Percentiles rank a stretch among this genome's conserved stretches.
These are phyloP conservation scores for Ceratobasidium papillatum DNA, from an alignment of 1,284 basidiomycete genomes.

Conservation along the genomic window DNA sequence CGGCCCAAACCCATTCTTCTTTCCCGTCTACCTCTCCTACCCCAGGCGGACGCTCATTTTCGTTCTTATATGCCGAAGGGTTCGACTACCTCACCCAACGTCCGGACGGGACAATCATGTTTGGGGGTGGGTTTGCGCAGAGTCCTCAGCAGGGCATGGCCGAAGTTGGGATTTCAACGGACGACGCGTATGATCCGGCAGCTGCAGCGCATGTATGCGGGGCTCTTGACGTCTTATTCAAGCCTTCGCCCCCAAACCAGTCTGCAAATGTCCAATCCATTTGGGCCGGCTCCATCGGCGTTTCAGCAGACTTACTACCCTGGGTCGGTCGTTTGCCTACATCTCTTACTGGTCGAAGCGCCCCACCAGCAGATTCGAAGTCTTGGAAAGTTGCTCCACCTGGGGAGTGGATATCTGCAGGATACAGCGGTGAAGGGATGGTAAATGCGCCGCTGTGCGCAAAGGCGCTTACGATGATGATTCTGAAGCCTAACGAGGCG, in stretches of 20 bases:
- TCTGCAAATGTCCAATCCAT: slow-evolving; percentile 55
- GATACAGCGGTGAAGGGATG: slow-evolving; percentile 38
- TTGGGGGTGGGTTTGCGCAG: slow-evolving; percentile 62
- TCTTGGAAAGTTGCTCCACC: slow-evolving; percentile 22
- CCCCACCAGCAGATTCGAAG: slow-evolving; percentile 45
- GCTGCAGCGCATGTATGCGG: slow-evolving; percentile 59
- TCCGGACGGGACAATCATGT: slow-evolving; percentile 66
- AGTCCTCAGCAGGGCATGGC: slow-evolving; percentile 51
- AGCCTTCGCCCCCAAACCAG: slow-evolving; percentile 53
- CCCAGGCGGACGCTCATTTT: slow-evolving; percentile 58
- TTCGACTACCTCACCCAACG: slow-evolving; percentile 82
- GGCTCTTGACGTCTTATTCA: slow-evolving; percentile 61
- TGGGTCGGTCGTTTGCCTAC: slow-evolving; percentile 66
- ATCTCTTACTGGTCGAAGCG: slow-evolving; percentile 52
- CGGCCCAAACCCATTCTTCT: slow-evolving; percentile 66
- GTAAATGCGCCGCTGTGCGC: slow-evolving; percentile 35
- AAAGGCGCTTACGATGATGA: slow-evolving; percentile 39
- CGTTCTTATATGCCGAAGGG: slow-evolving; percentile 64
- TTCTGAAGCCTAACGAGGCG: slow-evolving; percentile 23
- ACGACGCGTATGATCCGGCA: slow-evolving; percentile 56
- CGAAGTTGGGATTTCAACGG: slow-evolving; percentile 58
- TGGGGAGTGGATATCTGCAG: slow-evolving; percentile 30
- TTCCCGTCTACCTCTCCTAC: slow-evolving; percentile 47
- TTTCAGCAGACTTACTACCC: slow-evolving; percentile 62
- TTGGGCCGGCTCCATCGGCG: slow-evolving; percentile 69